Evolutionary conservation across 257 asterid species (phyloP), one percentile per base, ranked within the genome.

Genomic region (Penstemon eatonii): DNA sequence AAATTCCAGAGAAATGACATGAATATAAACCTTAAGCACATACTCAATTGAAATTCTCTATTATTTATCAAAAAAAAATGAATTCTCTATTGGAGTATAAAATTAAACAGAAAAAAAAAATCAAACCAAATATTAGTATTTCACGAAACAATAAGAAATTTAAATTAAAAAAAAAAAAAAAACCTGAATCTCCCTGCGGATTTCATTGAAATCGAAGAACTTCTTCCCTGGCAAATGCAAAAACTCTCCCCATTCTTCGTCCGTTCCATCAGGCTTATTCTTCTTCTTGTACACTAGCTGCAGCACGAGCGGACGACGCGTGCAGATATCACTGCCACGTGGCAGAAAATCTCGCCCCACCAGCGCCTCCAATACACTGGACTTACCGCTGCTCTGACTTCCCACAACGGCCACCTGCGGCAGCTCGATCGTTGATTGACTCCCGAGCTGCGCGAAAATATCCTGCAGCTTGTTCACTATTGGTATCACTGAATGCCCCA

Each of bases 391-490:
- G 83, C 99, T 93, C 84, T 93, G 99, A 75, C 99, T 90, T 6
- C 99, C 99, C 9, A 93, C 92, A 15, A 93, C 99, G 50, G 92
- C 96, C 82, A 93, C 99, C 83, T 93, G 96, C 33, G 99, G 99
- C 75, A 93, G 69, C 76, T 93, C 96, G 79, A 93, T 82, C 33
- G 80, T 81, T 8, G 95, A 87, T 75, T 88, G 88, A 65, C 86
- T 81, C 6, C 96, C 95, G 8, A 87, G 79, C 66, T 93, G 95
- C 44, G 95, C 92, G 65, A 90, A 86, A 6, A 93, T 93, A 65
- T 93, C 99, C 74, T 93, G 99, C 43, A 93, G 87, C 68, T 83
- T 90, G 78, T 93, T 93, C 62, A 83, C 95, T 9, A 88, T 78
- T 41, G 99, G 96, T 52, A 93, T 88, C 55, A 93, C 97, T 5